Conservation (phyloP, 1,139 yeast genomes). For the Yamadazyma triangularis region DNA sequence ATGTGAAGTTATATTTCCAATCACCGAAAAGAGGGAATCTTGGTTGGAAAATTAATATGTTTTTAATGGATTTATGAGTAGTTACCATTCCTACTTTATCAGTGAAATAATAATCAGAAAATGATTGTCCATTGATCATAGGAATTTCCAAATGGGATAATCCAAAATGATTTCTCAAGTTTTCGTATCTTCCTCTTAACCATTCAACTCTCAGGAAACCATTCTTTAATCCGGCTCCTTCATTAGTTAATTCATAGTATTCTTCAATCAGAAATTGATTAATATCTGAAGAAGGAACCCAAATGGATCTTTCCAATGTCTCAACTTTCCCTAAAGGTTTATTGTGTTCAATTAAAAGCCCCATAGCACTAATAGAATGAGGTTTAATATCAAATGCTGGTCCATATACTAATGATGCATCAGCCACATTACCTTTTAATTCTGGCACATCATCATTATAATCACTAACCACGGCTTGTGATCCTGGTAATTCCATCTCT, state of each 20-base stretch:
- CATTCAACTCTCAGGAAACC: constrained; percentile 81
- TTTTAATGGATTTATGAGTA: constrained; percentile 53
- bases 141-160: constrained; percentile 56
- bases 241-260: constrained; percentile 74
- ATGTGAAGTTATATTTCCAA: constrained; percentile 92
- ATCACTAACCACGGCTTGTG: constrained; percentile 5
- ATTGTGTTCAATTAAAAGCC: constrained; percentile 62
- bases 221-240: constrained; percentile 60
- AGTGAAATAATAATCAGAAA: constrained; percentile 66
- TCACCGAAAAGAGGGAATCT: constrained; percentile 93
- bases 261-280: constrained; percentile 62
- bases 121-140: constrained; percentile 32
- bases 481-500: constrained; percentile 32
- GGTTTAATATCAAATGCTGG: constrained; percentile 46
- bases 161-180: constrained; percentile 41
- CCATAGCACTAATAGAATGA: constrained; percentile 43
- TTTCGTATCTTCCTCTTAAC: constrained; percentile 50
- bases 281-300: constrained; percentile 52
- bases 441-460: constrained; percentile 19
- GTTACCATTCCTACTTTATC: constrained; percentile 96
- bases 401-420: constrained; percentile 49
- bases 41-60: constrained; percentile 64
- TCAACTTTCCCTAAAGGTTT: constrained; percentile 61
- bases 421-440: constrained; percentile 30
- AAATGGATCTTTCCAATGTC: constrained; percentile 65